Base-by-base conservation (phyloP, 176 grass and related monocot genomes). In the Avena insularis region DNA sequence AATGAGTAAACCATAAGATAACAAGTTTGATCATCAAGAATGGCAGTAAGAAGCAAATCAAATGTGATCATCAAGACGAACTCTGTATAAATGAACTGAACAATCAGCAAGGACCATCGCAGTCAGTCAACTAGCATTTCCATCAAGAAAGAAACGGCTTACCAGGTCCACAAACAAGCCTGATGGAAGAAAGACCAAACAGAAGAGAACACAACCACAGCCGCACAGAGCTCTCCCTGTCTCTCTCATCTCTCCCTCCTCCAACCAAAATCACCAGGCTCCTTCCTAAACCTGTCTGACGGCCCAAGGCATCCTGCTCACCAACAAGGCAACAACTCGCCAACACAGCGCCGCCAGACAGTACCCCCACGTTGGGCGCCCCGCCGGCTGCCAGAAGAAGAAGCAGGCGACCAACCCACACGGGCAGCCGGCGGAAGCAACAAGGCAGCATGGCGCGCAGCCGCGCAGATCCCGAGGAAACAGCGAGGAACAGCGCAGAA, bases 401-500 rank as follows among this genome's bases (percentile, higher is more conserved):
- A 47, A 64, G 47, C 80, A 53, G 74, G 75, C 77, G 60, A 64
- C 40, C 51, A 68, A n/a, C 48, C 81, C 81, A 53, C 77, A 85
- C 69, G 69, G 66, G 25, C 57, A 49, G 67, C 12, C 23, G 51
- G 79, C 43, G 29, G 27, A 63, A 17, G 27, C 75, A 54, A 12
- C 50, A 56, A 36, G 13, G 50, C 74, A 76, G 9, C 71, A 49
- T 47, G 43, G 74, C 50, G 50, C 36, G 51, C 73, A 77, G 73
- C 23, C 60, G 59, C 59, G 76, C 68, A 23, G 82, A 91, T 88
- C 90, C 86, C 86, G 73, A 77, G 78, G 48, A 76, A 81, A 73
- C 79, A 86, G 72, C 84, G 58, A 55, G 14, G 20, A 84, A 85
- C 77, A 82, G 62, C 82, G 77, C 82, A 36, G 54, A 85, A 88